Base-by-base conservation (phyloP, 1,284 basidiomycete species). In the Malassezia equina region DNA sequence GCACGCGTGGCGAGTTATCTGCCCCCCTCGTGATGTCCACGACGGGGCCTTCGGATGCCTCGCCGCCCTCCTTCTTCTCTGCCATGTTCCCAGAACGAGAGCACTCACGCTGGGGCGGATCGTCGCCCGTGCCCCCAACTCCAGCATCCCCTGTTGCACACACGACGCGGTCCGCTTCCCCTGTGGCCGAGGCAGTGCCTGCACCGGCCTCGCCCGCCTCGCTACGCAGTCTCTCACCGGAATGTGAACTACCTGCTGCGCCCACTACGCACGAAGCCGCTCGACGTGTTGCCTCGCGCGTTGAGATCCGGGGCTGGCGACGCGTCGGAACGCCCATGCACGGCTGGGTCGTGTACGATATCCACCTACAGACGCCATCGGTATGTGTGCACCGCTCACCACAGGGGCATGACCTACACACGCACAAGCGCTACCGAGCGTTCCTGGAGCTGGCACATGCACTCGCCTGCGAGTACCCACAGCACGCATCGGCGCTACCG, bases 311-410 rank as follows among this genome's bases (percentile, higher is more conserved):
- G 0, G 65, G 67, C 9, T 72, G 68, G 66, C 67, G 55, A 34
- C 52, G 62, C 19, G 61, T 72, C 17, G 70, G 70, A 33, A 52
- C 55, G 0, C 57, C 59, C 32, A 61, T 60, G 2, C 55, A 65
- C 13, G 70, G 70, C 2, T 72, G 61, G 62, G 64, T 71, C 17
- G 65, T 65, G 11, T 72, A 60, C 34, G 65, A 69, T 17, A 55
- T 72, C 6, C 47, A 54, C 8, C 55, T 72, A 32, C 47, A 57
- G 23, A 63, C 65, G 15, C 57, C 53, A 12, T 64, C 44, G 47
- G 58, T 61, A 41, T 24, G 59, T 45, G 13, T 24, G 17, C 19
- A 1, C 12, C 2, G 11, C 48, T 53, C 12, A 55, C 32, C 21
- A 19, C 41, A 51, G 47, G 47, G 47, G 7, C 17, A 31, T 19